Base-by-base conservation (phyloP, 208 protist species). In the Leishmania major region DNA sequence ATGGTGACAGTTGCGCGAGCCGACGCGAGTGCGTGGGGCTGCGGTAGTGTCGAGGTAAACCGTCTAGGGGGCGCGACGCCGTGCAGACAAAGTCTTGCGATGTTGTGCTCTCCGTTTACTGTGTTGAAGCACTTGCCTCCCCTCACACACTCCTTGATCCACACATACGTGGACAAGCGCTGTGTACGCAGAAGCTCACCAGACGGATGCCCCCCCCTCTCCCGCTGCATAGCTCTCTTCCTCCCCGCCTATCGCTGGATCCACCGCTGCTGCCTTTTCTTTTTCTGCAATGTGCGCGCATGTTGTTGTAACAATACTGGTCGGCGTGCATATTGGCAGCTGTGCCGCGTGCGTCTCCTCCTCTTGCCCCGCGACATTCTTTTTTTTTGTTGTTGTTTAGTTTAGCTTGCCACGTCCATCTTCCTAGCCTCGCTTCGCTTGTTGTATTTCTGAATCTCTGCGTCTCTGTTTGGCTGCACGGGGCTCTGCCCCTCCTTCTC, bases 1-100 rank as follows among this genome's bases (percentile, higher is more conserved):
- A 45, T 31, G 60, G 47, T 80, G 64, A 80, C 43, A 57, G 47
- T 10, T 49, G 77, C 64, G 45, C 47, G 40, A 71, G 47, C 28
- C 64, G 64, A 49, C 64, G 47, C 2, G 28, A 72, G 47, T 45
- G 40, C 35, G 49, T 73, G 37, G 6, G 43, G 35, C 71, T 57
- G 45, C 47, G 71, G 8, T 13, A 28, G 8, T 22, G n/a, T 28
- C 71, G 28, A 13, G 71, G 22, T 47, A 47, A n/a, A 47, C 22
- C 22, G 19, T 71, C 5, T 37, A 47, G 37, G 22, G 7, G 17
- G 25, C 11, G 15, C 15, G 15, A 2, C 17, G 51, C 43, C 10
- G 1, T 28, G 43, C 22, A 13, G 19, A 17, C 40, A 40, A 62
- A 25, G 57, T 31, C 10, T n/a, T n/a, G 57, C 25, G 28, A n/a